Percentiles rank a stretch among this genome's conserved stretches.
phyloP scores from a whole-genome alignment of 2,329 filamentous ascomycete species.

The Cladosporium sp. region DNA sequence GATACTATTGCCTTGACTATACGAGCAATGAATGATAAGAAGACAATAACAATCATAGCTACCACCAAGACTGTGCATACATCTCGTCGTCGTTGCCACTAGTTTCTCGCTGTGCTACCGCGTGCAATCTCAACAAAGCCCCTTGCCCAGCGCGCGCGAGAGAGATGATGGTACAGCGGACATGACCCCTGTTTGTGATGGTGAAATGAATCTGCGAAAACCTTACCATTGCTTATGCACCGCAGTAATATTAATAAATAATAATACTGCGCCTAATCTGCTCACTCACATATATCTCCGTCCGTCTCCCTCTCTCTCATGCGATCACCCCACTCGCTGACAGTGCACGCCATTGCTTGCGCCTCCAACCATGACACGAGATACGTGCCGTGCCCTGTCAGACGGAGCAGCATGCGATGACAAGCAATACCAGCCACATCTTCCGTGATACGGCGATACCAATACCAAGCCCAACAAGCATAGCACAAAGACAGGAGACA shows the following conservation, averaged over 20 bases:
- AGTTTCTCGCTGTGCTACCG: constrained; percentile 10
- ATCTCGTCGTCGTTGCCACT: constrained; percentile 1
- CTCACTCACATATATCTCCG: background rate
- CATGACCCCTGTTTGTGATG: background rate
- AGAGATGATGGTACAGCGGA: background rate
- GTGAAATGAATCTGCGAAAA: background rate
- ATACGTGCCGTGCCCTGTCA: background rate
- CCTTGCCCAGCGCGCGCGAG: constrained; percentile 4
- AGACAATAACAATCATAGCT: background rate
- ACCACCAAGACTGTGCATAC: no score
- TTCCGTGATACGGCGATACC: background rate
- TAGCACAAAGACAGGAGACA: background rate
- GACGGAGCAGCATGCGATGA: background rate
- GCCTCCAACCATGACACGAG: constrained; percentile 4
- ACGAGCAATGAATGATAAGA: background rate
- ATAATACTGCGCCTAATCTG: background rate
- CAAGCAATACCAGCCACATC: background rate
- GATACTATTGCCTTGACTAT: background rate
- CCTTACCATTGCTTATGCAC: background rate
- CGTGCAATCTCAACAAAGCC: constrained; percentile 10
- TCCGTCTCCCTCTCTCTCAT: background rate
- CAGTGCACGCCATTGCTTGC: background rate
- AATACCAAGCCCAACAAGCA: background rate
- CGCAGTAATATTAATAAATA: background rate
- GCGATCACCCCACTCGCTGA: background rate